Conservation (phyloP, 306 rosid species). For the Ziziphus jujuba region DNA sequence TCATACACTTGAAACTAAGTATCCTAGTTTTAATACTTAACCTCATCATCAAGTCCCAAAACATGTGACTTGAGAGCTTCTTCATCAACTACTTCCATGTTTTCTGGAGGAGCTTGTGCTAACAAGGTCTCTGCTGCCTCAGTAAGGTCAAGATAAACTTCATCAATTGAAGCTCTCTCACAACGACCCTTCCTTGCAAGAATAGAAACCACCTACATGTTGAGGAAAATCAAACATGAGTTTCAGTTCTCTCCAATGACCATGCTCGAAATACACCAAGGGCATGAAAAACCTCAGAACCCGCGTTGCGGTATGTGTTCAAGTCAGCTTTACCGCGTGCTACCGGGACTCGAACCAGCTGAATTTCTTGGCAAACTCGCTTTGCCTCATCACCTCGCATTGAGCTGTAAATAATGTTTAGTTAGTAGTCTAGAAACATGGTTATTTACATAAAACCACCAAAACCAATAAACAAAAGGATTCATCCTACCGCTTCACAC, state of each 20-base stretch:
- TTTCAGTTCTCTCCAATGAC: neutral
- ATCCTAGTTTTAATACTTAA: slow-evolving; percentile 16
- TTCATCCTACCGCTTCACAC: slow-evolving; percentile 72
- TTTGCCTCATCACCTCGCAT: slow-evolving; percentile 97
- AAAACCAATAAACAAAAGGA: neutral
- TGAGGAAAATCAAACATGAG: slow-evolving; percentile 10
- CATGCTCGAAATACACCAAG: neutral
- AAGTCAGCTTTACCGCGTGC: slow-evolving; percentile 97
- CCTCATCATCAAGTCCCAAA: slow-evolving; percentile 72
- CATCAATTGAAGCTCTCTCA: slow-evolving; percentile 97
- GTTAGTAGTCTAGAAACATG: neutral
- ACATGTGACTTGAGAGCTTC: slow-evolving; percentile 86
- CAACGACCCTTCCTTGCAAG: slow-evolving; percentile 83
- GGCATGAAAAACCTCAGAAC: slow-evolving; percentile 68
- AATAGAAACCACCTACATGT: slow-evolving; percentile 69
- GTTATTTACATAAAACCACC: neutral
- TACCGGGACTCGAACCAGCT: slow-evolving; percentile 82
- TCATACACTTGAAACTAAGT: neutral
- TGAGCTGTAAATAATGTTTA: slow-evolving; percentile 50
- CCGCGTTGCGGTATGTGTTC: slow-evolving; percentile 71
- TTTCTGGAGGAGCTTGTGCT: slow-evolving; percentile 64
- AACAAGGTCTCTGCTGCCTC: slow-evolving; percentile 82
- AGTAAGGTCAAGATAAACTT: slow-evolving; percentile 92
- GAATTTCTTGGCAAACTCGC: slow-evolving; percentile 76
- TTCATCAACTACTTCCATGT: slow-evolving; percentile 46